Percentiles rank a stretch among this genome's conserved stretches.
Conservation (phyloP, 75 land plant genomes). For the Picea sitchensis region DNA sequence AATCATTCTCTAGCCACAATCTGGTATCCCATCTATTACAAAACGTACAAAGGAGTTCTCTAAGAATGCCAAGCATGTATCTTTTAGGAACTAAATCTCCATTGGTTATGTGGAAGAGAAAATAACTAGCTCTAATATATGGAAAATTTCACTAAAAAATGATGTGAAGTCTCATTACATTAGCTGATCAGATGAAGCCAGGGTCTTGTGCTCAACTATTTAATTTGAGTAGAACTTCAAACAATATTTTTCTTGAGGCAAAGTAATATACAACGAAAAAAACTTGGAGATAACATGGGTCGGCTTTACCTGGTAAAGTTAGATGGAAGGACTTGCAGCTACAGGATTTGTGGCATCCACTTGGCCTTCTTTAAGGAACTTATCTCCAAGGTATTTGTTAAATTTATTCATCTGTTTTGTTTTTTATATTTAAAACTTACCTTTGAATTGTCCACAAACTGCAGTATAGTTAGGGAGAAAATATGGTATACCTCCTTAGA, state of each 20-base stretch:
- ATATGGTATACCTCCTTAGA: too few relatives aligned
- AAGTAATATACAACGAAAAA: background rate
- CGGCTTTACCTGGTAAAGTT: slow-evolving; percentile 55
- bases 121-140: too few relatives aligned
- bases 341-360: slow-evolving; percentile 69
- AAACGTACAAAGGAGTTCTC: too few relatives aligned
- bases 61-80: too few relatives aligned
- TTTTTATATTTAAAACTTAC: background rate
- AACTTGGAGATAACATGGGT: slow-evolving; percentile 41
- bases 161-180: background rate
- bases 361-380: slow-evolving; percentile 67
- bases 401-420: background rate
- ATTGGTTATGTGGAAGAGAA: too few relatives aligned
- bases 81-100: too few relatives aligned
- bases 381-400: slow-evolving; percentile 57
- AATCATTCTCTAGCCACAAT: too few relatives aligned
- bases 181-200: background rate
- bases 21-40: too few relatives aligned
- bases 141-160: too few relatives aligned
- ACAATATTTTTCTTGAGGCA: background rate
- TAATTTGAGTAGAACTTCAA: background rate
- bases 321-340: slow-evolving; percentile 80
- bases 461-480: too few relatives aligned
- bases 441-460: background rate
- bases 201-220: background rate